Base-by-base conservation (phyloP, 2,329 filamentous ascomycete species). In the Trichophyton benhamiae region DNA sequence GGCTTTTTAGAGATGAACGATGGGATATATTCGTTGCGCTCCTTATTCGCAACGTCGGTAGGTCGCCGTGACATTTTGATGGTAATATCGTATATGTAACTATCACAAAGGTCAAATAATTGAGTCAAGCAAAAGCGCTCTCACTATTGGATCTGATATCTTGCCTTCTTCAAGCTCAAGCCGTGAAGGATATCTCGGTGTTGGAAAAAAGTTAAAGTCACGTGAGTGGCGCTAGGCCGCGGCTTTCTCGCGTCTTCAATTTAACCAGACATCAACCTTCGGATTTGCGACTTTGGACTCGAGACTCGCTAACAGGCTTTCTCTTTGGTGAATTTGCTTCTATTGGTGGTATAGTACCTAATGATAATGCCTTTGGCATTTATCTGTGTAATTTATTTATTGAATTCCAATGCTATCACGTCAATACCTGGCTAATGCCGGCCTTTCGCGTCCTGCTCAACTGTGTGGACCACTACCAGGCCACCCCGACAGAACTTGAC, bases 21-120 rank as follows among this genome's bases (percentile, higher is more conserved):
- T 4, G 94, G 94, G 70, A 99, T 99, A 80, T 99, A 99, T 74
- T 96, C 86, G 81, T 99, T 99, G 75, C 94, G 90, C 75, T 95
- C 91, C 73, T 95, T 95, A 65, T 70, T 79, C 68, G 81, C 78
- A 60, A 79, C 76, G 65, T 82, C 80, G 53, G 74, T 75, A 15
- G 80, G 80, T 67, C 81, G 82, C 65, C 79, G 71, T 27, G 75
- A 76, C 73, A 75, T 76, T 63, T 62, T 70, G 64, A 60, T 57
- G 61, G 41, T 15, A 15, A 11, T 42, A 46, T 27, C 20, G n/a
- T n/a, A 42, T 6, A 7, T 42, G n/a, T 11, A 42, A 20, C 15
- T 20, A 25, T 27, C 30, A 17, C 1, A n/a, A 13, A 52, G 1
- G 25, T 30, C 20, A 30, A 22, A 6, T 30, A 30, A 13, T 7